Conservation (phyloP, 495 filamentous ascomycete species). For the Aspergillus hancockii region DNA sequence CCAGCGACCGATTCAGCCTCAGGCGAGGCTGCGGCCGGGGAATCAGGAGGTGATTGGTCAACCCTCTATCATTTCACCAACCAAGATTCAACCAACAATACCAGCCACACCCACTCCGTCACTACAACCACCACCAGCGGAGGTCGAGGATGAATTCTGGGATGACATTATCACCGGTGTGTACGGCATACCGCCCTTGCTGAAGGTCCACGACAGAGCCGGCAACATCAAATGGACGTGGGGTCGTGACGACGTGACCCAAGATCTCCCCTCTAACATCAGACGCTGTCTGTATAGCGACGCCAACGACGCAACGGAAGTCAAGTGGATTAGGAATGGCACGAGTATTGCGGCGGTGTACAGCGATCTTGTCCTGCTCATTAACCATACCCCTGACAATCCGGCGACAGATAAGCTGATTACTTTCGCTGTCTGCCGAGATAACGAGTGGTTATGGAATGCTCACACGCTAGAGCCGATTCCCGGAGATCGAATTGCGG, state of each 20-base stretch:
- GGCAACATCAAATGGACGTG: slow-evolving; percentile 30
- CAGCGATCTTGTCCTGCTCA: slow-evolving; percentile 23
- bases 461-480: slow-evolving; percentile 30
- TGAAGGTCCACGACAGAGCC: slow-evolving; percentile 30
- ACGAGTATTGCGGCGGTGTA: slow-evolving; percentile 28
- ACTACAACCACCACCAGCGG: background rate
- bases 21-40: slow-evolving; percentile 7
- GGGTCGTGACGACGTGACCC: slow-evolving; percentile 25
- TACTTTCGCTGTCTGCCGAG: slow-evolving; percentile 29
- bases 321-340: slow-evolving; percentile 30
- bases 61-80: background rate
- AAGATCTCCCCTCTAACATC: slow-evolving; percentile 20
- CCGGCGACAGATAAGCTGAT: slow-evolving; percentile 29
- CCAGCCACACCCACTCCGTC: background rate
- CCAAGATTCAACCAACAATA: background rate
- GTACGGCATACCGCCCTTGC: slow-evolving; percentile 25
- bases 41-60: background rate
- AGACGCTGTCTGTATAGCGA: slow-evolving; percentile 21
- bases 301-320: slow-evolving; percentile 33
- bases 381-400: slow-evolving; percentile 32
- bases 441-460: slow-evolving; percentile 26
- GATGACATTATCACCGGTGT: slow-evolving; percentile 31
- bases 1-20: slow-evolving; percentile 6
- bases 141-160: slow-evolving; percentile 14
- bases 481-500: slow-evolving; percentile 26